Base-by-base conservation (phyloP, 306 rosid genomes). In the Rubus idaeus region DNA sequence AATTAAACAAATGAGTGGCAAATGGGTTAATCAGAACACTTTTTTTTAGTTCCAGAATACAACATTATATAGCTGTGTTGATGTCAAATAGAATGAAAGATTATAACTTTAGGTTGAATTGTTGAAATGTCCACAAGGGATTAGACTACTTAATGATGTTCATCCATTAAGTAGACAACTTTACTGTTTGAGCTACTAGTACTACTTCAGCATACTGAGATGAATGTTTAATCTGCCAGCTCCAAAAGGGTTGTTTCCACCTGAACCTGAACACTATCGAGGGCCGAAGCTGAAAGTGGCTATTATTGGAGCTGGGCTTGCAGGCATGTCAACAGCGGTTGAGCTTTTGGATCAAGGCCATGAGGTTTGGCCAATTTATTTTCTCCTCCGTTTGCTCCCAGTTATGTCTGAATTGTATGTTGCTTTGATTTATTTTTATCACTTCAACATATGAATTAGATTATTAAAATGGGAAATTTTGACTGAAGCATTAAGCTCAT, bases 261-360 rank as follows among this genome's bases (percentile, higher is more conserved):
- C 99, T 1, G 99, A 95, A 75, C 99, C 97, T 5, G 96, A 86
- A 64, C 92, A 84, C 75, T 95, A 95, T 79, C 86, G 97, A 56
- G 99, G 99, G 44, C 97, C 99, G 0, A 95, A 92, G 90, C 86
- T 95, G 73, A 92, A 91, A 83, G 97, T 95, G 73, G 99, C 99
- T n/a, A 95, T 95, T 57, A 83, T 95, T 64, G 97, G 99, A 72
- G 97, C 99, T 81, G 99, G 99, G 41, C 96, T 95, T 83, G 99
- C 97, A 0, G 97, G 99, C 81, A 92, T 95, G 99, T 92, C 97
- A 63, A 95, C 99, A 20, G 99, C 97, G 1, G 97, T 92, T 69
- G 99, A 95, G 79, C 97, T 95, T 81, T 84, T 95, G 92, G 96
- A 95, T 86, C 97, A 90, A 88, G 97, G 99, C 14, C 99, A 95